These are phyloP conservation scores for Tilletia setariae DNA, from an alignment of 1,284 basidiomycete species.

Conservation along the genomic window DNA sequence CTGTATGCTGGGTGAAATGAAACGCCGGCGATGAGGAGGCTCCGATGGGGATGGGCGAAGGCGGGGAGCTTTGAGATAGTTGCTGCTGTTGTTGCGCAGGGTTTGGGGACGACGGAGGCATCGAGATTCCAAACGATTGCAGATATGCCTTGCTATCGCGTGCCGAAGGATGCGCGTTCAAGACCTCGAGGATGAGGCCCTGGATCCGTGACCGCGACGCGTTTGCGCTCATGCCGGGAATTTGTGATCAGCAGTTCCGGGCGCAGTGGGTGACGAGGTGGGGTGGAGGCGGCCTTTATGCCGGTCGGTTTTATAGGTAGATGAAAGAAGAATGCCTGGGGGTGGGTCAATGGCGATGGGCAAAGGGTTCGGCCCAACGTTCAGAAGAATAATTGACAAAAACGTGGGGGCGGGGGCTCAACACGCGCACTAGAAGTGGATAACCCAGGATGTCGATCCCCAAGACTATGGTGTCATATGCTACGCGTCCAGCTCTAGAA, in stretches of 20 bases:
- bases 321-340: neutral
- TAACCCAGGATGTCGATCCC: no score
- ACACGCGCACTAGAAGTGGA: no score
- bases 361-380: neutral
- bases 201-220: conserved; percentile 74
- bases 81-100: conserved; percentile 19
- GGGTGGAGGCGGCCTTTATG: neutral
- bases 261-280: neutral
- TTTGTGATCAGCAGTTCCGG: neutral
- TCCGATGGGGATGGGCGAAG: conserved; percentile 31
- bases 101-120: conserved; percentile 29
- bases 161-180: conserved; percentile 85
- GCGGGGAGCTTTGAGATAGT: conserved; percentile 33
- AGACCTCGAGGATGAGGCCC: conserved; percentile 94
- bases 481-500: no score
- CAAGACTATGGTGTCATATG: no score
- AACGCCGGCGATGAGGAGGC: conserved; percentile 16
- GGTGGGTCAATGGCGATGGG: neutral
- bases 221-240: conserved; percentile 81
- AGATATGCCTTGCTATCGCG: conserved; percentile 87
- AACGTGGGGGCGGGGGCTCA: no score
- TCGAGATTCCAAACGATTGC: conserved; percentile 66
- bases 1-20: conserved; percentile 69
- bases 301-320: no score
- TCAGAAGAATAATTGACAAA: neutral